phyloP scores from a whole-genome alignment of 2,329 filamentous ascomycete genomes.

The Penicillium glabrum region DNA sequence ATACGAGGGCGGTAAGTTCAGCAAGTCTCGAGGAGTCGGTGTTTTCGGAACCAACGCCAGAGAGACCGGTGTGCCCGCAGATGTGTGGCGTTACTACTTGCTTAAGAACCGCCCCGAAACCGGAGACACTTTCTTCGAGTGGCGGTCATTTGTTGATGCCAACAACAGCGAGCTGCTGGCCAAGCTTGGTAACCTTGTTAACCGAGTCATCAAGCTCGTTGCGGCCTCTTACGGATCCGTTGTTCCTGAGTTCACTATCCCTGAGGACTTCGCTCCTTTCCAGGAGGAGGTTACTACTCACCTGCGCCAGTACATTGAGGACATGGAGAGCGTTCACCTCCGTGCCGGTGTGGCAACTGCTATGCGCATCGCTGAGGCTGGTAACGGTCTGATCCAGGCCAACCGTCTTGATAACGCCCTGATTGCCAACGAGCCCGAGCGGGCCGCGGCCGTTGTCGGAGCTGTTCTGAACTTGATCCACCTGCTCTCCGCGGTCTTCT shows the following conservation, averaged over 20 bases:
- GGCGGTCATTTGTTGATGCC: conserved; percentile 75
- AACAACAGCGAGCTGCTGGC: conserved; percentile 89
- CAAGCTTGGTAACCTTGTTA: conserved; percentile 71
- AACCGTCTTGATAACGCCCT: conserved; percentile 63
- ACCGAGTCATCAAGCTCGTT: conserved; percentile 70
- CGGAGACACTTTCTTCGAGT: conserved; percentile 86
- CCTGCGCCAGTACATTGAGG: conserved; percentile 56
- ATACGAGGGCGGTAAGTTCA: conserved; percentile 89
- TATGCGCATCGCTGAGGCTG: conserved; percentile 58
- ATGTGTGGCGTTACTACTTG: conserved; percentile 94
- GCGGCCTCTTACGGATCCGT: conserved; percentile 67
- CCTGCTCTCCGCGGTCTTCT: conserved; percentile 74
- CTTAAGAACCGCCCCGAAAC: conserved; percentile 82
- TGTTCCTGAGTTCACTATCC: conserved; percentile 41
- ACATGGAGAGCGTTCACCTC: conserved; percentile 62
- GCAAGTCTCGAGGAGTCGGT: conserved; percentile 83
- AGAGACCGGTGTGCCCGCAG: conserved; percentile 77
- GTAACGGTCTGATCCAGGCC: conserved; percentile 61
- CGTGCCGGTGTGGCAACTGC: conserved; percentile 55
- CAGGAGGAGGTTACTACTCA: conserved; percentile 51
- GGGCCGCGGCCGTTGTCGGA: conserved; percentile 65
- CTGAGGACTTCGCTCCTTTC: conserved; percentile 41
- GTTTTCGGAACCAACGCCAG: conserved; percentile 90
- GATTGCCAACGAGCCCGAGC: conserved; percentile 58
- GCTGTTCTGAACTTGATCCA: conserved; percentile 82